phyloP scores from a whole-genome alignment of 306 rosid species.

The Parietaria judaica region DNA sequence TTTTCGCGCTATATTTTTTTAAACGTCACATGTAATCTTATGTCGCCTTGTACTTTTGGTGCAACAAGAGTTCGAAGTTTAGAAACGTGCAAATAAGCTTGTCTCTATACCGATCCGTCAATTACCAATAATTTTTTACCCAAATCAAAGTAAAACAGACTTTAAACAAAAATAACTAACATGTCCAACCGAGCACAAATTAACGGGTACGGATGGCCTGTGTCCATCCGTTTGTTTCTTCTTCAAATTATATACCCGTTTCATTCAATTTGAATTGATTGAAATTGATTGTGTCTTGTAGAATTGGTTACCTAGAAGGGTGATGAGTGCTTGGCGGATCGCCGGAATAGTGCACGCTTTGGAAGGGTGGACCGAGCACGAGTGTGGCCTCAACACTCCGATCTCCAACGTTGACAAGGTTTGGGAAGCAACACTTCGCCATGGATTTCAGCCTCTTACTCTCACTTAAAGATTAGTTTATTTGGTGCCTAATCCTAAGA shows the following conservation, averaged over 20 bases:
- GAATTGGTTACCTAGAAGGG: slow-evolving; percentile 72
- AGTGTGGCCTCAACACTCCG: slow-evolving; percentile 39
- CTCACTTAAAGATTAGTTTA: neutral
- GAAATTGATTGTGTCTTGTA: neutral
- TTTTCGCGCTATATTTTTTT: neutral
- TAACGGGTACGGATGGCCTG: too few species aligned
- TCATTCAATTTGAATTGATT: neutral
- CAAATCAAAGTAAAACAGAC: neutral
- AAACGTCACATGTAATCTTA: too few species aligned
- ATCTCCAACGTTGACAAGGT: slow-evolving; percentile 23
- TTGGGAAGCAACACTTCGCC: slow-evolving; percentile 57
- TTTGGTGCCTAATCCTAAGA: neutral
- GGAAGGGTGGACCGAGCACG: slow-evolving; percentile 65
- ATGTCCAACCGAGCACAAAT: neutral
- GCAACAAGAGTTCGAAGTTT: too few species aligned
- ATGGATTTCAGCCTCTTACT: slow-evolving; percentile 50
- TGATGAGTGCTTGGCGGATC: slow-evolving; percentile 73
- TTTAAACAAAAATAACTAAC: too few species aligned
- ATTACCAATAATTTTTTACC: too few species aligned
- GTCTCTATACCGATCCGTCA: too few species aligned
- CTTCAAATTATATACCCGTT: neutral
- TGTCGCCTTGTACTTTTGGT: too few species aligned
- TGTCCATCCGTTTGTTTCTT: neutral
- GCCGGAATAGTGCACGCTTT: slow-evolving; percentile 66
- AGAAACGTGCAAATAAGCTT: too few species aligned